Conservation (phyloP, 805 yeast species). For the Debaryomyces tyrocola region DNA sequence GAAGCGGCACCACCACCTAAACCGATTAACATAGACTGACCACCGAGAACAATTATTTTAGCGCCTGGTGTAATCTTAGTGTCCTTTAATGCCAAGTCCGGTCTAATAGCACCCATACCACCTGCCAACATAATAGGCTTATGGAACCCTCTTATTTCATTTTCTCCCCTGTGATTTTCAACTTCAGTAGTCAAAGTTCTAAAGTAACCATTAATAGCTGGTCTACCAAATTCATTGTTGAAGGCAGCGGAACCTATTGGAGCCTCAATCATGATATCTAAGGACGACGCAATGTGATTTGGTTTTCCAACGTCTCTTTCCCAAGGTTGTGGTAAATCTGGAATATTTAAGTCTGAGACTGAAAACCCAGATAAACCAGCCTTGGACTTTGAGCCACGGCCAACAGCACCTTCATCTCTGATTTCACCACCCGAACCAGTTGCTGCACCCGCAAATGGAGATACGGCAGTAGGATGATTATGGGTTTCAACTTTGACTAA, state of each 20-base stretch:
- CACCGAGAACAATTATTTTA: slow-evolving; percentile 90
- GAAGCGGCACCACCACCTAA: slow-evolving; percentile 99
- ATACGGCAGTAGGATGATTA: slow-evolving; percentile 98
- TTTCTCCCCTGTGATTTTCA: slow-evolving; percentile 55
- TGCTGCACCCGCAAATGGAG: slow-evolving; percentile 99
- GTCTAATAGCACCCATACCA: slow-evolving; percentile 97
- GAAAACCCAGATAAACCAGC: slow-evolving; percentile 95
- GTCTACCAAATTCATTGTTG: slow-evolving; percentile 98
- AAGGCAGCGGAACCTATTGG: slow-evolving; percentile 98
- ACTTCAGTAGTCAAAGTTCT: slow-evolving; percentile 89
- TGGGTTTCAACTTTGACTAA: slow-evolving; percentile 97
- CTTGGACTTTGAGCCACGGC: slow-evolving; percentile 95
- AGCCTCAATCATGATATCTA: slow-evolving; percentile 95
- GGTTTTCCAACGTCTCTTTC: slow-evolving; percentile 90
- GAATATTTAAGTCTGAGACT: slow-evolving; percentile 87
- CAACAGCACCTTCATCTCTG: slow-evolving; percentile 99
- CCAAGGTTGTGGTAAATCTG: slow-evolving; percentile 90
- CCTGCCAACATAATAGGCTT: slow-evolving; percentile 99
- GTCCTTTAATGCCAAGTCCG: slow-evolving; percentile 86
- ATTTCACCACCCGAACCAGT: slow-evolving; percentile 99
- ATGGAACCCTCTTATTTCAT: slow-evolving; percentile 92
- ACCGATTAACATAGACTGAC: slow-evolving; percentile 97
- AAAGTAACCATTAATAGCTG: slow-evolving; percentile 94
- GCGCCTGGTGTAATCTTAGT: slow-evolving; percentile 89
- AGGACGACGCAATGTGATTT: slow-evolving; percentile 83